A percentile compares a stretch with the other conserved stretches of the same genome.
Conservation (phyloP, 2,329 filamentous ascomycete species). For the Pseudocercospora musae region DNA sequence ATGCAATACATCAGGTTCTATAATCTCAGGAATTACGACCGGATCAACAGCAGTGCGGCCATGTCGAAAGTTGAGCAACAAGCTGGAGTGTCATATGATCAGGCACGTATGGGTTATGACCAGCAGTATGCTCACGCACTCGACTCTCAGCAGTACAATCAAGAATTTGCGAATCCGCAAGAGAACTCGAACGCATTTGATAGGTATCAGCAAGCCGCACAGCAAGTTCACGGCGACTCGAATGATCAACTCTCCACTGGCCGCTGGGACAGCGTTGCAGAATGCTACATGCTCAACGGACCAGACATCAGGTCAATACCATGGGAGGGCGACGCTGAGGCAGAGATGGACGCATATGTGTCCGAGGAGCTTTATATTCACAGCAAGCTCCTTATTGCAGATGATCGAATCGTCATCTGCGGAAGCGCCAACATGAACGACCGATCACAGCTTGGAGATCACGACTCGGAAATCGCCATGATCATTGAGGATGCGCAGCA, state of each 20-base stretch:
- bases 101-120: constrained; percentile 59
- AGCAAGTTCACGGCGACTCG: constrained; percentile 47
- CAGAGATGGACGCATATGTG: constrained; percentile 61
- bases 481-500: constrained; percentile 75
- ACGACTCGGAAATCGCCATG: constrained; percentile 88
- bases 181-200: constrained; percentile 48
- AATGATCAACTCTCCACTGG: constrained; percentile 43
- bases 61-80: constrained; percentile 60
- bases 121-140: constrained; percentile 33
- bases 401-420: constrained; percentile 78
- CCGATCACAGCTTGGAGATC: constrained; percentile 73
- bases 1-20: constrained; percentile 76
- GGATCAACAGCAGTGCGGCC: constrained; percentile 67
- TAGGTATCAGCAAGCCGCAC: constrained; percentile 69
- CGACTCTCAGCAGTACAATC: constrained; percentile 33
- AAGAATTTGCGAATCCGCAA: constrained; percentile 29
- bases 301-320: constrained; percentile 64
- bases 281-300: constrained; percentile 80
- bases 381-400: constrained; percentile 73
- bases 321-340: constrained; percentile 53
- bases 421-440: constrained; percentile 71
- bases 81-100: constrained; percentile 65
- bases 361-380: constrained; percentile 63
- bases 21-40: constrained; percentile 79
- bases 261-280: constrained; percentile 72